A percentile compares a stretch with the other conserved stretches of the same genome.
phyloP scores from a whole-genome alignment of 2,329 filamentous ascomycete genomes.

The Fusarium coicis region DNA sequence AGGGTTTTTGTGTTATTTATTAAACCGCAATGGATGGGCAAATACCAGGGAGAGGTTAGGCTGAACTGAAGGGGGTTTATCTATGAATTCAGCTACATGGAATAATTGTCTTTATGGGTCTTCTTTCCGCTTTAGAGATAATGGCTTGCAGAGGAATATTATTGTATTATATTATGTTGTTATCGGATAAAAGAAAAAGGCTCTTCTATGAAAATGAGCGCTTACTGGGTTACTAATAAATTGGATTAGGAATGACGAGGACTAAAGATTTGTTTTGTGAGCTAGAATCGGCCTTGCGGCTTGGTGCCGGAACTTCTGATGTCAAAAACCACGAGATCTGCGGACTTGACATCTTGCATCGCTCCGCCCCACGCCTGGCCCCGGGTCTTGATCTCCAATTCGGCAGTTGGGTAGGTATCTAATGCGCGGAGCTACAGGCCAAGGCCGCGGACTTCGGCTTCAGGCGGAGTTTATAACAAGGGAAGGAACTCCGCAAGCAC shows the following conservation, averaged over 20 bases:
- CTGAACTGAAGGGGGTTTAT: background rate
- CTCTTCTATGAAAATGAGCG: fast-evolving
- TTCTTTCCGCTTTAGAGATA: background rate
- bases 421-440: background rate
- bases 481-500: background rate
- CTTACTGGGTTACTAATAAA: background rate
- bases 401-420: background rate
- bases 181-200: fast-evolving
- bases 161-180: fast-evolving
- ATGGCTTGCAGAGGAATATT: background rate
- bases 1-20: background rate
- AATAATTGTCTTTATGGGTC: fast-evolving
- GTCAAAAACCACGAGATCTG: background rate
- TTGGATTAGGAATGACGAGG: background rate
- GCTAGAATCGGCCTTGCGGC: background rate
- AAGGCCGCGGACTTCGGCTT: background rate
- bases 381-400: background rate
- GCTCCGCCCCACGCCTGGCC: background rate
- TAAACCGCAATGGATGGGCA: background rate
- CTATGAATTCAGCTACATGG: background rate
- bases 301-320: background rate
- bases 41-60: background rate
- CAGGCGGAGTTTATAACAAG: background rate
- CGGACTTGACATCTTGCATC: background rate
- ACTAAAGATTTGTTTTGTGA: background rate